Base-by-base conservation (phyloP, 108 stramenopile species). In the Nitzschia sp. region DNA sequence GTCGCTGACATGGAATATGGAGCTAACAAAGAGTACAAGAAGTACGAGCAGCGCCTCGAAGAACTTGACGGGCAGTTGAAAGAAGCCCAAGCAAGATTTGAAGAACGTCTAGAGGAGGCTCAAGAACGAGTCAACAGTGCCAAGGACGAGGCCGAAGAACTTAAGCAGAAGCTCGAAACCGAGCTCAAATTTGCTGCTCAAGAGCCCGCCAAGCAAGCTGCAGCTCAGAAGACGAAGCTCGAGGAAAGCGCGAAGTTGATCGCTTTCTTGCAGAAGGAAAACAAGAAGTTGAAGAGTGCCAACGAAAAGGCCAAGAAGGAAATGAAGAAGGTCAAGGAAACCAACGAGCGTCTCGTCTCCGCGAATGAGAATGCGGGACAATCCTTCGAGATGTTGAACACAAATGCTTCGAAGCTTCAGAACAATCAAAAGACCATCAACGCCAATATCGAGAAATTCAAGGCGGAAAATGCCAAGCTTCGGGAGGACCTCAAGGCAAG, bases 241-340 rank as follows among this genome's bases (percentile, higher is more conserved):
- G 76, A 80, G 46, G 77, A 82, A 46, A 68, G 66, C 47, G 77
- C 64, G 31, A 83, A 84, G 72, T 71, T 87, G 69, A 74, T 87
- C 56, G 67, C 70, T 2, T 87, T 83, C 72, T 68, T 87, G 38
- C 70, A 76, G 57, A 83, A 83, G 66, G 88, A 89, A 54, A 82
- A 81, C 54, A 76, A 81, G 59, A 79, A 81, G 71, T 57, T 85
- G 31, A 71, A 72, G 64, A 77, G 73, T 42, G 24, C 56, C 29
- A 71, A 75, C 59, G 76, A 75, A 35, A 60, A 79, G 71, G 81
- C 84, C 34, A 80, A 80, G 68, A 79, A 77, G 21, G 79, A 83
- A 35, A 63, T 76, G 55, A 71, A 83, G 72, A 77, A 80, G 68
- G 57, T 87, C 28, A 82, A 82, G 67, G 83, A 77, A 33, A 80